phyloP scores from a whole-genome alignment of 805 yeast species.

The Barnettozyma sp. region DNA sequence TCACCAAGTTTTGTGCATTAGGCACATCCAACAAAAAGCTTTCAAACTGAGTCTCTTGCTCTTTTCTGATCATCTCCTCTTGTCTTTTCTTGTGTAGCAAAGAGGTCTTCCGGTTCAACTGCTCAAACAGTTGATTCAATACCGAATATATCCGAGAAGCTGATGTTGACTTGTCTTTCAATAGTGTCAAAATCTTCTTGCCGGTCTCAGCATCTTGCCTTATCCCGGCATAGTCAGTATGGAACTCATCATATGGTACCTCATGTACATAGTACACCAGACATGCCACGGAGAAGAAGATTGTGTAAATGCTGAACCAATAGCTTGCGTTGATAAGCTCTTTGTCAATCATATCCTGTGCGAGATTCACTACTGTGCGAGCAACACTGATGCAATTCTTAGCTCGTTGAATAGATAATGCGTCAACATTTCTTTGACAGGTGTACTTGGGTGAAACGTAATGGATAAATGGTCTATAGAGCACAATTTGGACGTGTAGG shows the following conservation, averaged over 20 bases:
- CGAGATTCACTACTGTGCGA: constrained; percentile 69
- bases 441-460: constrained; percentile 55
- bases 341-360: constrained; percentile 71
- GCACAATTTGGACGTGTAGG: constrained; percentile 68
- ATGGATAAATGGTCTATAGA: constrained; percentile 86
- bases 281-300: constrained; percentile 84
- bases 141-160: constrained; percentile 76
- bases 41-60: constrained; percentile 6
- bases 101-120: constrained; percentile 67
- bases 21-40: constrained; percentile 17
- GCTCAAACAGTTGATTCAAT: constrained; percentile 73
- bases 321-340: constrained; percentile 75
- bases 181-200: constrained; percentile 57
- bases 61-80: constrained; percentile 5
- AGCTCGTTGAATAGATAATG: constrained; percentile 65
- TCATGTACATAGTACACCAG: constrained; percentile 72
- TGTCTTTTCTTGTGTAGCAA: constrained; percentile 29
- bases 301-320: constrained; percentile 87
- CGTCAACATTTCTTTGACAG: constrained; percentile 35
- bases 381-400: constrained; percentile 81
- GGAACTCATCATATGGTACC: constrained; percentile 37
- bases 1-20: constrained; percentile 23
- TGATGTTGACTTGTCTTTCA: constrained; percentile 70
- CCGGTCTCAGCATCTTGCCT: constrained; percentile 78
- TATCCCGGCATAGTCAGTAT: constrained; percentile 49